A percentile compares a stretch with the other conserved stretches of the same genome.
These are phyloP conservation scores for Epithele typhae DNA, from an alignment of 768 basidiomycete species.

Conservation along the genomic window DNA sequence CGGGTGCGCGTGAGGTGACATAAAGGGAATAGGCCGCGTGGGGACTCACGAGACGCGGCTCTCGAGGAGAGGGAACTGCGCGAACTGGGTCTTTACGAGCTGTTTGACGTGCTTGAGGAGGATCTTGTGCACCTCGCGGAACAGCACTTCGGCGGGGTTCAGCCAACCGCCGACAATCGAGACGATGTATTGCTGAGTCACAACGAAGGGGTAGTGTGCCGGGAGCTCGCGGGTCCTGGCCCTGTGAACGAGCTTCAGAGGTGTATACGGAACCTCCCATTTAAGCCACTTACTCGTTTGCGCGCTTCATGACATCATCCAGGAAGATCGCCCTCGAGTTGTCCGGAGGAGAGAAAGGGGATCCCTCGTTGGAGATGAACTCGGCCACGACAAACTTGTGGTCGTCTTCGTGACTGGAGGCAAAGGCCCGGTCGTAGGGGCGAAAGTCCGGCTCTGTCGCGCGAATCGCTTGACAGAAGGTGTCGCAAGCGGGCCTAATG, in stretches of 20 bases:
- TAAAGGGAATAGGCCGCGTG: neutral
- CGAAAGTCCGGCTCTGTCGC: slow-evolving; percentile 54
- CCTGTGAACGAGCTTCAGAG: slow-evolving; percentile 30
- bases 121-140: slow-evolving; percentile 33
- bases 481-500: slow-evolving; percentile 45
- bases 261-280: neutral
- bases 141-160: slow-evolving; percentile 42
- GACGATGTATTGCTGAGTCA: slow-evolving; percentile 48
- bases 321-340: slow-evolving; percentile 36
- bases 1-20: neutral
- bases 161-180: slow-evolving; percentile 44
- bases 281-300: slow-evolving; percentile 38
- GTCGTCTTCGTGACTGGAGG: neutral
- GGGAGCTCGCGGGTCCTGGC: slow-evolving; percentile 70
- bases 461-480: slow-evolving; percentile 45
- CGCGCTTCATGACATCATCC: slow-evolving; percentile 46
- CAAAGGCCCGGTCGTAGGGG: slow-evolving; percentile 33
- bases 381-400: slow-evolving; percentile 1
- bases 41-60: slow-evolving; percentile 42
- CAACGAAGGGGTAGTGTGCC: slow-evolving; percentile 59
- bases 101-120: slow-evolving; percentile 36
- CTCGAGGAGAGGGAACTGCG: slow-evolving; percentile 40
- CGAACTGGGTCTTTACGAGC: slow-evolving; percentile 49
- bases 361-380: slow-evolving; percentile 23
- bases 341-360: neutral